Evolutionary conservation across 768 basidiomycete genomes (phyloP), one percentile per base, ranked within the genome.

Genomic region (Pholiota microspora): DNA sequence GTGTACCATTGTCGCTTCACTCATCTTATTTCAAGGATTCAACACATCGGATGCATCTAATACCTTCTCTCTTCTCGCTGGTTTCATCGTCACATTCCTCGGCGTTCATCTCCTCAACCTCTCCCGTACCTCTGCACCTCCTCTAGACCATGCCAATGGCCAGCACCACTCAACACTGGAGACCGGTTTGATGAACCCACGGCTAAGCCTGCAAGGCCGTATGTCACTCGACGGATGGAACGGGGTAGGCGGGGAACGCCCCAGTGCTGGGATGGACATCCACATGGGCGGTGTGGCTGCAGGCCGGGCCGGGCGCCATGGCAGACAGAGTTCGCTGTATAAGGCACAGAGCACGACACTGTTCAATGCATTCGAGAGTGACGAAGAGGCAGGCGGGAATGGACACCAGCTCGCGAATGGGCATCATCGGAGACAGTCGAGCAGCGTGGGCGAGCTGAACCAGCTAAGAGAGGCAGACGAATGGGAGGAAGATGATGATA

Each of bases 1-100:
- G 2, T 88, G 89, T 4, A 98, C 95, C 45, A 89, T 96, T 65
- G 77, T 97, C 38, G 94, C 97, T 0, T 97, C 94, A 57, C 81
- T 97, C 56, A 96, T 99, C 63, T 82, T 99, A 57, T 98, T 98
- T 81, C 90, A 94, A 76, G 97, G 97, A 0, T 89, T 98, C 77
- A 94, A 98, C 73, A 98, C 93, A 4, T 83, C 86, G 24, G 85
- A 84, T 55, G 86, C 82, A 10, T 80, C 82, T 21, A 91, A 93
- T 67, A 93, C 92, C 28, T 63, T 95, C 27, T 95, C 94, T 1
- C 85, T 99, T 27, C 75, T 98, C 53, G 82, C 85, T 47, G 97
- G 97, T 40, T 96, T 98, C 71, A 74, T 88, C 62, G 84, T 92
- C 63, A 99, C 93, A 49, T 98, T 97, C 76, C 81, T 97, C 58